Evolutionary conservation across 2,329 filamentous ascomycete genomes (phyloP).

Genomic region (Mycosphaerelloides madeirae): DNA sequence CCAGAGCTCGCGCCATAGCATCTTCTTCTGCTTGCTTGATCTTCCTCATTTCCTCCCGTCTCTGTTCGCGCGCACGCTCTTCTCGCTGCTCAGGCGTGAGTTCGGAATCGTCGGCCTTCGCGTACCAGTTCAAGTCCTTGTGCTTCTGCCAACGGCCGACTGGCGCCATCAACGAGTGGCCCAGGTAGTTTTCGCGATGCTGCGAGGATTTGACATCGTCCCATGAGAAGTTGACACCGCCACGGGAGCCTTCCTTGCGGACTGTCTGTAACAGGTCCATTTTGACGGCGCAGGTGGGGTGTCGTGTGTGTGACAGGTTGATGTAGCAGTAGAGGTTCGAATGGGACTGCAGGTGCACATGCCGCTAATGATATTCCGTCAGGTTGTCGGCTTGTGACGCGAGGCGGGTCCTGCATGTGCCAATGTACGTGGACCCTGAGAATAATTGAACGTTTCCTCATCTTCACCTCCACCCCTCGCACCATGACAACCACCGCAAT

Average conservation of each 20-base stretch:
- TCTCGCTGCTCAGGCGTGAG: constrained; percentile 49
- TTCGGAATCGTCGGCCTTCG: constrained; percentile 52
- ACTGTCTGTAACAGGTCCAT: constrained; percentile 96
- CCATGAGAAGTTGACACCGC: constrained; percentile 95
- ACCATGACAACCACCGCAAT: constrained; percentile 3
- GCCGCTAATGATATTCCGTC: too few species aligned
- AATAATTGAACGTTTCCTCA: constrained; percentile 1
- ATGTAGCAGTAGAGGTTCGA: neutral
- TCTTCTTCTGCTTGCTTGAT: constrained; percentile 93
- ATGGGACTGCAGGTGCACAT: neutral
- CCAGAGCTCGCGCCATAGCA: constrained; percentile 76
- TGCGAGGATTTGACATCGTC: constrained; percentile 81
- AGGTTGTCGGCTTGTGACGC: too few species aligned
- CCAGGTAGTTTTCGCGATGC: constrained; percentile 86
- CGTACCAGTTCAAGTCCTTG: constrained; percentile 63
- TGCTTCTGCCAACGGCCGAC: constrained; percentile 89
- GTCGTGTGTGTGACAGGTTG: neutral
- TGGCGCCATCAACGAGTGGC: constrained; percentile 82
- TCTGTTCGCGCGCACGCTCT: constrained; percentile 65
- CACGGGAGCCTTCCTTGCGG: constrained; percentile 83
- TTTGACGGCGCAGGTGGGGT: constrained; percentile 10
- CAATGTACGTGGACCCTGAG: too few species aligned
- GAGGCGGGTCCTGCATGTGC: too few species aligned
- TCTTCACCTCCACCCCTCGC: neutral
- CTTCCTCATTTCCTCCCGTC: constrained; percentile 63